Percentiles rank a stretch among this genome's conserved stretches.
Conservation (phyloP, 1,284 basidiomycete species). For the Earliella scabrosa region DNA sequence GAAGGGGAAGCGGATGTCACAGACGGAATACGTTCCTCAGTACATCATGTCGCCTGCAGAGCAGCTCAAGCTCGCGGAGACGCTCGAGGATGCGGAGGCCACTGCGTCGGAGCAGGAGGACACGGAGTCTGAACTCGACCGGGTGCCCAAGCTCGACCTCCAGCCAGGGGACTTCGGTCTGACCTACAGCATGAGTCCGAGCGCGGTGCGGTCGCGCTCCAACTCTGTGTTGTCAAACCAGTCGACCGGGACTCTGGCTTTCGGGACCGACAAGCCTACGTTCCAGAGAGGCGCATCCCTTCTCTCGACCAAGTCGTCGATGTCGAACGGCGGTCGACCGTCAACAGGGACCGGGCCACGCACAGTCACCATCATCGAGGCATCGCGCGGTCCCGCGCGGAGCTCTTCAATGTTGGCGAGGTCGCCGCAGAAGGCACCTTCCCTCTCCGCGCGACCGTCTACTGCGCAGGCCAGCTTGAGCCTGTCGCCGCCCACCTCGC, state of each 20-base stretch:
- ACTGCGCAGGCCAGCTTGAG: constrained; percentile 32
- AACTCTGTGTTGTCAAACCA: constrained; percentile 29
- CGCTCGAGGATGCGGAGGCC: constrained; percentile 37
- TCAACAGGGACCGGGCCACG: constrained; percentile 6
- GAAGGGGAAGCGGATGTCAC: constrained; percentile 26
- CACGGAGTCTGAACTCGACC: constrained; percentile 14
- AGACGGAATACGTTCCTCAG: constrained; percentile 58
- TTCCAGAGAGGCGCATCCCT: constrained; percentile 15
- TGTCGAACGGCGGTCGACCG: constrained; percentile 2
- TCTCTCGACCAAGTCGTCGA: constrained; percentile 12
- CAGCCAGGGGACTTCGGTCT: constrained; percentile 32
- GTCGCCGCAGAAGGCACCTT: constrained; percentile 14
- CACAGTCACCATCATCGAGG: constrained; percentile 10
- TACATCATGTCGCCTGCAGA: constrained; percentile 71
- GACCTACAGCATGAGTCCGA: constrained; percentile 17
- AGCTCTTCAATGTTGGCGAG: constrained; percentile 25
- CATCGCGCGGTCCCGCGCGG: constrained; percentile 19
- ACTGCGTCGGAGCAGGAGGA: constrained; percentile 35
- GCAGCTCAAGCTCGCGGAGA: constrained; percentile 60
- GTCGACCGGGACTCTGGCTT: constrained; percentile 30
- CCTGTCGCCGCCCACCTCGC: constrained; percentile 26
- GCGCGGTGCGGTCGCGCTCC: constrained; percentile 19
- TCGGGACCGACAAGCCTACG: constrained; percentile 18
- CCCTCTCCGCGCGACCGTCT: constrained; percentile 29
- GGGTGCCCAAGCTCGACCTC: constrained; percentile 29